Base-by-base conservation (phyloP, 2,329 filamentous ascomycete genomes). In the Fusarium luffae region DNA sequence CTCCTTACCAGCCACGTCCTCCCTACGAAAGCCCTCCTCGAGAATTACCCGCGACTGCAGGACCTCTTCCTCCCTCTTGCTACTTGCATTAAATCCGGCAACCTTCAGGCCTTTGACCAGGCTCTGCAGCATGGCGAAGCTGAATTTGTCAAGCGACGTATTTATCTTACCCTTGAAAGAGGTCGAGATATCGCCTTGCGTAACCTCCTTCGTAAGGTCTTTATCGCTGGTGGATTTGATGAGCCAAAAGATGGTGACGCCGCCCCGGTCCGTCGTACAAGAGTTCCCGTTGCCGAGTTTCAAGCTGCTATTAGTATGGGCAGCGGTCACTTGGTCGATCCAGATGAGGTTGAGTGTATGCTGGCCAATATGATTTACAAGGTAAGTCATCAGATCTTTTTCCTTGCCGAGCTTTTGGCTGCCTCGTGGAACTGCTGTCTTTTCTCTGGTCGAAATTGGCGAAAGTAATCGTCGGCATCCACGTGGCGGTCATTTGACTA, bases 311-410 rank as follows among this genome's bases (percentile, higher is more conserved):
- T 98, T 63, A 90, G 90, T 76, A 85, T 97, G 74, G 90, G 89
- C 54, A 90, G 88, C 70, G 85, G 86, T 51, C 85, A 92, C 76
- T 82, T 85, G 34, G 84, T 97, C 34, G 96, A 98, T 74, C 86
- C 88, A 32, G 97, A 99, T 77, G 96, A 99, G 80, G 94, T 98
- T 6, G 97, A 99, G 80, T 99, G 96, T 79, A 82, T 98, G 74
- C 78, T 99, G 75, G 93, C 96, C 28, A 98, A 98, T 78, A 93
- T 98, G 88, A 97, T 99, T 67, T 99, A 98, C 85, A 99, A 98
- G 89, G 95, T 97, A 81, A 72, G 81, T 74, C 58, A 52, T 51
- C 46, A 47, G 21, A 60, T 46, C 43, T 23, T 59, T 59, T 42
- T 27, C 32, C 30, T 62, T 18, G 27, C 46, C 51, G 30, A 61